Evolutionary conservation across 1,284 basidiomycete genomes (phyloP).

Genomic region (Pseudozyma sp.): DNA sequence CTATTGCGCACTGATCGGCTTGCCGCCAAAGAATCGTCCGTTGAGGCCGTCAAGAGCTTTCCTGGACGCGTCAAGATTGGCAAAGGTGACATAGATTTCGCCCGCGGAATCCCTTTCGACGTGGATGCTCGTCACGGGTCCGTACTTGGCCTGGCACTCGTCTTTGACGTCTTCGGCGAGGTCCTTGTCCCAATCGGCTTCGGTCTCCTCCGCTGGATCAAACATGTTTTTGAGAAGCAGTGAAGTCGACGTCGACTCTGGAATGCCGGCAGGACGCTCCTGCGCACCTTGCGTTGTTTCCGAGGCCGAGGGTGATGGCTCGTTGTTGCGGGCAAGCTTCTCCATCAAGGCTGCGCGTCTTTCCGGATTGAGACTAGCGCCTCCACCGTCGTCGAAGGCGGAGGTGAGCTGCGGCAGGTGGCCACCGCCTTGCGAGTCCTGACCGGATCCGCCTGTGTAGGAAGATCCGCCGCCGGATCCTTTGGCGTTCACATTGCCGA

Average conservation of each 20-base stretch:
- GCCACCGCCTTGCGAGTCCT: conserved; percentile 29
- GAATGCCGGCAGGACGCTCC: conserved; percentile 75
- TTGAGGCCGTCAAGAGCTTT: conserved; percentile 88
- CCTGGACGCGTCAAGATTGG: conserved; percentile 80
- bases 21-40: conserved; percentile 74
- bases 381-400: conserved; percentile 64
- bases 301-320: conserved; percentile 17
- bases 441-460: conserved; percentile 11
- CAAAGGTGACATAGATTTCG: conserved; percentile 96
- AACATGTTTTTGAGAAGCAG: conserved; percentile 92
- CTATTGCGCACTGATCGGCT: conserved; percentile 63
- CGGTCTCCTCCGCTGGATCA: conserved; percentile 94
- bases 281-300: conserved; percentile 13
- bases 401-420: conserved; percentile 53
- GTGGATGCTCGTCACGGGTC: conserved; percentile 85
- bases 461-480: conserved; percentile 32
- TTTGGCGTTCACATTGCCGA: conserved; percentile 61
- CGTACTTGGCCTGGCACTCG: conserved; percentile 92
- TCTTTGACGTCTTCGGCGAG: conserved; percentile 94
- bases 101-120: conserved; percentile 90
- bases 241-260: conserved; percentile 42
- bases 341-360: conserved; percentile 65
- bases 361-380: conserved; percentile 60
- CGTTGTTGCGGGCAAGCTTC: conserved; percentile 63
- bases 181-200: conserved; percentile 94